A percentile compares a stretch with the other conserved stretches of the same genome.
These are phyloP conservation scores for Setaria viridis DNA, from an alignment of 202 grass and related monocot species.

Conservation along the genomic window DNA sequence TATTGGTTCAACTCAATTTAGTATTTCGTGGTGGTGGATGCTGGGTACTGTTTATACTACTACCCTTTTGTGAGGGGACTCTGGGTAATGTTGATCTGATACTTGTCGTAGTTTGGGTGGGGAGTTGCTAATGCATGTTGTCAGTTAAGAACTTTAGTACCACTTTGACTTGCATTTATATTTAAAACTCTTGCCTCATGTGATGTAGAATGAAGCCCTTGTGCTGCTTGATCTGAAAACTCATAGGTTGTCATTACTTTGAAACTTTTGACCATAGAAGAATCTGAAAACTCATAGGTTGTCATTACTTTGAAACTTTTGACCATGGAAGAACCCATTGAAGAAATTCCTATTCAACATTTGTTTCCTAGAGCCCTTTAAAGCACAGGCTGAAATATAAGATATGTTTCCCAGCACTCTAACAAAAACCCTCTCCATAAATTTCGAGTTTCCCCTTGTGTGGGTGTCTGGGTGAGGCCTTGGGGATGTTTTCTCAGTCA, in stretches of 20 bases:
- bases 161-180: background rate
- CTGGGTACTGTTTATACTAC: background rate
- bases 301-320: background rate
- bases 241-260: background rate
- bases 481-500: no score
- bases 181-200: constrained; percentile 7
- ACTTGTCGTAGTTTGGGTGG: background rate
- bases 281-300: background rate
- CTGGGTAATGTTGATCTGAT: constrained; percentile 25
- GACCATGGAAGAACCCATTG: background rate
- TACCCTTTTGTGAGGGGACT: background rate
- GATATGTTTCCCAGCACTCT: background rate
- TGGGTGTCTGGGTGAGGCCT: no score
- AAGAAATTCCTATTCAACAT: constrained; percentile 5
- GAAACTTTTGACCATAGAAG: background rate
- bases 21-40: background rate
- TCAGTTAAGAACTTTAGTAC: constrained; percentile 1
- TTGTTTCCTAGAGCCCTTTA: background rate
- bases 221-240: constrained; percentile 6
- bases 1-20: constrained; percentile 5
- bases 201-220: constrained; percentile 18
- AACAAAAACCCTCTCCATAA: constrained; percentile 4
- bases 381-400: background rate
- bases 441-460: constrained; percentile 1
- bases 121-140: constrained; percentile 3